These are phyloP conservation scores for Brassica carinata DNA, from an alignment of 345 rosid species.

Conservation along the genomic window DNA sequence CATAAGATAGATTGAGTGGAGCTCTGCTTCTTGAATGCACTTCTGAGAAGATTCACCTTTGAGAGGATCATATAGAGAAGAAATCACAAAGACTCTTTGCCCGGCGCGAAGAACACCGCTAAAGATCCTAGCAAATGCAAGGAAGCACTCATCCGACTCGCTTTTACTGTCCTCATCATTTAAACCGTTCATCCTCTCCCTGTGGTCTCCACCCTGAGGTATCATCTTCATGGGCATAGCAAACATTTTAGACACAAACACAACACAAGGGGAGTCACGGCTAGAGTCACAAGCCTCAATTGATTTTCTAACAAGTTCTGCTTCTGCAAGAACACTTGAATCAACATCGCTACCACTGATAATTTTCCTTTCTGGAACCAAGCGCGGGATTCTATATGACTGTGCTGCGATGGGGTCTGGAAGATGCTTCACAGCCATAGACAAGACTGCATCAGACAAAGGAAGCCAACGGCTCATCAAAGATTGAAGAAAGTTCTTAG, in stretches of 20 bases:
- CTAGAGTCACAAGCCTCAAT: constrained; percentile 75
- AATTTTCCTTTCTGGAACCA: constrained; percentile 74
- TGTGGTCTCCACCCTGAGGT: constrained; percentile 69
- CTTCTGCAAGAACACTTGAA: constrained; percentile 60
- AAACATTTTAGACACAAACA: constrained; percentile 95
- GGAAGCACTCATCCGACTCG: constrained; percentile 86
- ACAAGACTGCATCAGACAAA: constrained; percentile 76
- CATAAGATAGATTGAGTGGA: constrained; percentile 89
- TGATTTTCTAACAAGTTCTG: constrained; percentile 69
- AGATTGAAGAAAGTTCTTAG: constrained; percentile 73
- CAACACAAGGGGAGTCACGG: constrained; percentile 67
- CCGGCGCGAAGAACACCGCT: constrained; percentile 75
- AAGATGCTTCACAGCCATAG: constrained; percentile 82
- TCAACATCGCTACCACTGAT: constrained; percentile 45
- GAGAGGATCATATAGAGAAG: constrained; percentile 82
- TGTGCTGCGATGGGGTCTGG: constrained; percentile 89
- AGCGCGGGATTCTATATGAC: constrained; percentile 59
- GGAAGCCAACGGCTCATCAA: constrained; percentile 97
- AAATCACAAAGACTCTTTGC: constrained; percentile 73
- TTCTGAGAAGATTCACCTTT: constrained; percentile 70
- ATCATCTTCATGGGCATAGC: constrained; percentile 79
- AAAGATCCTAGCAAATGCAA: constrained; percentile 94
- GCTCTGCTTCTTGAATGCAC: constrained; percentile 81
- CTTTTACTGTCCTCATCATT: constrained; percentile 54
- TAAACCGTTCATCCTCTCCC: constrained; percentile 59